A percentile compares a stretch with the other conserved stretches of the same genome.
Evolutionary conservation across 2,329 filamentous ascomycete species (phyloP).

Genomic region (Daldinia sp.): DNA sequence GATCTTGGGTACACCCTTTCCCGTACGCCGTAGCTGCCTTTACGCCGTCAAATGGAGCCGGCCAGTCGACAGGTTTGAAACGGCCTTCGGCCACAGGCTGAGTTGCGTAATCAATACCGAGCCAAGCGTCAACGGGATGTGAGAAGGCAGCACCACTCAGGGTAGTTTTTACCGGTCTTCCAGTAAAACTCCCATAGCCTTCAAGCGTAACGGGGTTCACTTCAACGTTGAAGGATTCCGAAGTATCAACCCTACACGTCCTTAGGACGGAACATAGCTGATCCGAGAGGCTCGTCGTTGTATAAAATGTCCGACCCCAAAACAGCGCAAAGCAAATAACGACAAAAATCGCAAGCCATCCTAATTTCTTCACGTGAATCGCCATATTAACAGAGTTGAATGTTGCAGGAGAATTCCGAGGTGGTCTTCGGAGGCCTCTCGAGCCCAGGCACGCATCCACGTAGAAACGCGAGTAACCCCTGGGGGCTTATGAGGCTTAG

Average conservation of each 20-base stretch:
- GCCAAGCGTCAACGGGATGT: slow-evolving; percentile 55
- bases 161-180: slow-evolving; percentile 49
- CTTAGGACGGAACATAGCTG: slow-evolving; percentile 22
- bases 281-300: slow-evolving; percentile 18
- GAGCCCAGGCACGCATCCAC: not conserved
- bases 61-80: slow-evolving; percentile 53
- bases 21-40: slow-evolving; percentile 51
- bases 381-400: slow-evolving; percentile 13
- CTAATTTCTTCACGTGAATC: slow-evolving; percentile 18
- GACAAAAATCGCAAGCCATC: slow-evolving; percentile 30
- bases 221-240: slow-evolving; percentile 15
- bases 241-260: slow-evolving; percentile 5
- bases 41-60: slow-evolving; percentile 51
- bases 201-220: slow-evolving; percentile 40
- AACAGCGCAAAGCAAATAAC: slow-evolving; percentile 29
- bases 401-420: slow-evolving; percentile 2
- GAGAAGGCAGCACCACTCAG: slow-evolving; percentile 46
- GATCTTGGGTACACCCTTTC: slow-evolving; percentile 54
- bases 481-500: slow-evolving; percentile 17
- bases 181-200: slow-evolving; percentile 52
- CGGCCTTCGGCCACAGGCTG: slow-evolving; percentile 52
- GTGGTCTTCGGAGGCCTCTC: slow-evolving; percentile 7
- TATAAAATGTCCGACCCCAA: slow-evolving; percentile 24
- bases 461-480: slow-evolving; percentile 4
- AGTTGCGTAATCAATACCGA: slow-evolving; percentile 56